A percentile compares a stretch with the other conserved stretches of the same genome.
Evolutionary conservation across 2,329 filamentous ascomycete species (phyloP).

Genomic region (Ceratocystis variospora): DNA sequence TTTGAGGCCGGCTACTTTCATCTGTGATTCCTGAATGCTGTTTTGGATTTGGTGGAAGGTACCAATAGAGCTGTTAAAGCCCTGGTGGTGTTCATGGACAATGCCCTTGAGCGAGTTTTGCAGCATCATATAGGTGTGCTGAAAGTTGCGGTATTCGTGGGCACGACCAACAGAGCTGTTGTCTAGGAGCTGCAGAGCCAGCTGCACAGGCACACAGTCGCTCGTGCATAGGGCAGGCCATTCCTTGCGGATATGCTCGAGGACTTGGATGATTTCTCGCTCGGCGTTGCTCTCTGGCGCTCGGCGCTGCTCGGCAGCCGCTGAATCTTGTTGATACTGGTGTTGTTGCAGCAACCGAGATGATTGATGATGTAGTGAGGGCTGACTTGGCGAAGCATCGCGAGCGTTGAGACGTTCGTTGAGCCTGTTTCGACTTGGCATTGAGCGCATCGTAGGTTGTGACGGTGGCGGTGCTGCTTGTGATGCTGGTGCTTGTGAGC

Average conservation of each 20-base stretch:
- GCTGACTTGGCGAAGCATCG: slow-evolving; percentile 11
- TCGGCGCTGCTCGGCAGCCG: slow-evolving; percentile 7
- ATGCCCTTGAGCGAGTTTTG: slow-evolving; percentile 86
- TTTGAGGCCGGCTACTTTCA: slow-evolving; percentile 67
- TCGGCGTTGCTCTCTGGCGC: slow-evolving; percentile 37
- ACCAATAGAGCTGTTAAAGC: slow-evolving; percentile 97
- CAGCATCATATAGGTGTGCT: slow-evolving; percentile 71
- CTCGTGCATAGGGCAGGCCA: slow-evolving; percentile 87
- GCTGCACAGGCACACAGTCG: slow-evolving; percentile 82
- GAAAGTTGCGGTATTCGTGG: slow-evolving; percentile 74
- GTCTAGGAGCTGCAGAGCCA: slow-evolving; percentile 90
- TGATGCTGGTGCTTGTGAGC: slow-evolving; percentile 1
- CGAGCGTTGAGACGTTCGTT: slow-evolving; percentile 15
- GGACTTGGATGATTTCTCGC: slow-evolving; percentile 46
- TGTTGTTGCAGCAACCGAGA: slow-evolving; percentile 18
- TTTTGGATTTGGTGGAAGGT: slow-evolving; percentile 98
- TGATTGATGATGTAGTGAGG: slow-evolving; percentile 8
- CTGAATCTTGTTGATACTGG: slow-evolving; percentile 19
- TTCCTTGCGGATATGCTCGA: slow-evolving; percentile 72
- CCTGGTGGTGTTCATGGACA: slow-evolving; percentile 96
- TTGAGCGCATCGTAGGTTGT: slow-evolving; percentile 22
- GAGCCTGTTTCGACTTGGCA: slow-evolving; percentile 27
- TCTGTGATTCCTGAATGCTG: slow-evolving; percentile 80
- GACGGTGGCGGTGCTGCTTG: neutral
- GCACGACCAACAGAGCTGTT: slow-evolving; percentile 84